Conservation (phyloP, 1,139 yeast species). For the Candida albicans region DNA sequence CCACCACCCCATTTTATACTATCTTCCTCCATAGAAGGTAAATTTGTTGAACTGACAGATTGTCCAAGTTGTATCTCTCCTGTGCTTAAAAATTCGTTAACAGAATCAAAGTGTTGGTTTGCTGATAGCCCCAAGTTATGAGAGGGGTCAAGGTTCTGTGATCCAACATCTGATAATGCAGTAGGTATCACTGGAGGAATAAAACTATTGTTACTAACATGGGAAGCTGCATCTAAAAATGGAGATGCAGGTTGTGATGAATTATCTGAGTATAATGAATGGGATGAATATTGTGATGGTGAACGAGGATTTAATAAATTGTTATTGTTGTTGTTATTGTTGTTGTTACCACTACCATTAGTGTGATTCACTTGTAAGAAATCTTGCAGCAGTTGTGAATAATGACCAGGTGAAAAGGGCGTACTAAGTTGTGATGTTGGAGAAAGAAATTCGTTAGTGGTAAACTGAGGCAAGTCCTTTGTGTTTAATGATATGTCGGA, state of each 20-base stretch:
- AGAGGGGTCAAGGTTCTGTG: slow-evolving; percentile 10
- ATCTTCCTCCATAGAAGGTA: slow-evolving; percentile 19
- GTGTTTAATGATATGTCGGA: slow-evolving; percentile 11
- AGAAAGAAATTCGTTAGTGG: slow-evolving; percentile 14
- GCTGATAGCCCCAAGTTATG: slow-evolving; percentile 5
- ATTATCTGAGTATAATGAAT: slow-evolving; percentile 37
- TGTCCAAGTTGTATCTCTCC: slow-evolving; percentile 42
- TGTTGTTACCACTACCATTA: neutral
- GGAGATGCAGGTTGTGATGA: slow-evolving; percentile 44
- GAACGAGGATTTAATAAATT: slow-evolving; percentile 18
- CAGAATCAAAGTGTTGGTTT: slow-evolving; percentile 9
- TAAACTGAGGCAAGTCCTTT: slow-evolving; percentile 7
- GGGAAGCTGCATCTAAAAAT: slow-evolving; percentile 40
- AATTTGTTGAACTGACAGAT: slow-evolving; percentile 40
- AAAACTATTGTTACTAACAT: slow-evolving; percentile 20
- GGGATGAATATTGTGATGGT: slow-evolving; percentile 22
- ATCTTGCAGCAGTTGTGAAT: slow-evolving; percentile 5
- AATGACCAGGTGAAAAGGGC: slow-evolving; percentile 7
- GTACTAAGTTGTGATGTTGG: slow-evolving; percentile 13
- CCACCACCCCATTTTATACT: neutral
- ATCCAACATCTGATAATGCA: slow-evolving; percentile 17
- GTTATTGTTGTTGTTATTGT: slow-evolving; percentile 1
- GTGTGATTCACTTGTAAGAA: slow-evolving; percentile 9
- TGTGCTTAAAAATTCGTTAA: slow-evolving; percentile 20
- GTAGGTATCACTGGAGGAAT: slow-evolving; percentile 13